Evolutionary conservation across 306 rosid species (phyloP).

Genomic region (Dalbergia oliveri): DNA sequence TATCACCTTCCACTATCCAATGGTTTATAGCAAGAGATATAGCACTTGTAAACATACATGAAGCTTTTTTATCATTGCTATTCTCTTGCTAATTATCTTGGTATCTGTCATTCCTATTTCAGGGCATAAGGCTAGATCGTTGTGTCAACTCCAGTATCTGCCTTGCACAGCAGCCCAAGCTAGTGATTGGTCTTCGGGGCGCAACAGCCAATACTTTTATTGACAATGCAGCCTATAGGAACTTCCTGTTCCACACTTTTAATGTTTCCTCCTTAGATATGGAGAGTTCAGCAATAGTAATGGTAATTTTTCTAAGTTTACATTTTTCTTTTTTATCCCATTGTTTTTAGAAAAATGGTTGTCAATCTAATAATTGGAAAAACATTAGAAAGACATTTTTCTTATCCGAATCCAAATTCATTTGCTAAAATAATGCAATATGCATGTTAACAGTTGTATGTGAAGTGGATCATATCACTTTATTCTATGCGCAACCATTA

Average conservation of each 20-base stretch:
- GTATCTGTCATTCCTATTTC: background rate
- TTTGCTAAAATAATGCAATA: no score
- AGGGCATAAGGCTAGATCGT: constrained; percentile 50
- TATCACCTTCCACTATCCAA: no score
- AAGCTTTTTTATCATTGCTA: no score
- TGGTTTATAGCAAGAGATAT: no score
- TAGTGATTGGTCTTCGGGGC: constrained; percentile 55
- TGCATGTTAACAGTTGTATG: no score
- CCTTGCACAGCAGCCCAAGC: constrained; percentile 52
- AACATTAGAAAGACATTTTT: no score
- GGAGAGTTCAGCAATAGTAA: constrained; percentile 64
- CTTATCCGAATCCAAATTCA: no score
- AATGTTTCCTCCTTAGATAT: constrained; percentile 54
- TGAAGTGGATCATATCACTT: no score
- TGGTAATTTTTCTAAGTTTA: constrained; percentile 40
- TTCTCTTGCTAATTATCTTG: background rate
- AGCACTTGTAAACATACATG: no score
- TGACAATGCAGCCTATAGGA: constrained; percentile 64
- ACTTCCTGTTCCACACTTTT: constrained; percentile 52
- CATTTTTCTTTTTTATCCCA: background rate
- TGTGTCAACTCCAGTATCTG: constrained; percentile 58
- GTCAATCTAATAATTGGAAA: background rate
- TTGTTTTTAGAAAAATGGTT: background rate
- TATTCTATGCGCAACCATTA: no score
- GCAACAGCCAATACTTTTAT: constrained; percentile 56